These are phyloP conservation scores for Lomentospora prolificans DNA, from an alignment of 2,329 filamentous ascomycete genomes.

Conservation along the genomic window DNA sequence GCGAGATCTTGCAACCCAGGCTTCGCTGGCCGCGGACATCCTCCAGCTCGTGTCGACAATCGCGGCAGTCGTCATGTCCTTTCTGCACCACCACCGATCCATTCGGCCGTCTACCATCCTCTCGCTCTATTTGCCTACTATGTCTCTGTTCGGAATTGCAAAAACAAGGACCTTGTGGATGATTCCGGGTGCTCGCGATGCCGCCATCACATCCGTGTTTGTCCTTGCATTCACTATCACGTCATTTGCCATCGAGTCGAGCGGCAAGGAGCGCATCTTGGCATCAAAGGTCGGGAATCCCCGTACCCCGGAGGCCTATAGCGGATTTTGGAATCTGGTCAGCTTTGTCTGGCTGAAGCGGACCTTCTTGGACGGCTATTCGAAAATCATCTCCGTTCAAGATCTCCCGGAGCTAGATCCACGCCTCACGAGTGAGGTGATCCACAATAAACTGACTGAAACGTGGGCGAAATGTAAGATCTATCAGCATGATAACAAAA, in stretches of 20 bases:
- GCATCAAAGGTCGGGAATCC: slow-evolving; percentile 6
- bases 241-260: slow-evolving; percentile 14
- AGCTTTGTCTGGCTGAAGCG: slow-evolving; percentile 15
- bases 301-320: slow-evolving; percentile 13
- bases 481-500: not conserved
- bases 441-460: slow-evolving; percentile 9
- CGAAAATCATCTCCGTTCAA: slow-evolving; percentile 12
- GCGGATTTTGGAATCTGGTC: slow-evolving; percentile 15
- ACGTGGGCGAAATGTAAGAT: not conserved
- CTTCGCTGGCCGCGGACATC: slow-evolving; percentile 15
- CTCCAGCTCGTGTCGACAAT: slow-evolving; percentile 12
- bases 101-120: slow-evolving; percentile 17
- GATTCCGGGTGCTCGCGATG: not conserved
- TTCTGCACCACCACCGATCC: slow-evolving; percentile 14
- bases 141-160: slow-evolving; percentile 13
- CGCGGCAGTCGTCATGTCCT: slow-evolving; percentile 12
- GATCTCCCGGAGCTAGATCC: slow-evolving; percentile 16
- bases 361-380: slow-evolving; percentile 14
- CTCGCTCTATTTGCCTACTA: slow-evolving; percentile 14
- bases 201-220: slow-evolving; percentile 8
- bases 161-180: slow-evolving; percentile 15
- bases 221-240: slow-evolving; percentile 10
- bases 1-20: slow-evolving; percentile 6
- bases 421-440: slow-evolving; percentile 11
- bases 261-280: slow-evolving; percentile 12